Base-by-base conservation (phyloP, 2,329 filamentous ascomycete genomes). In the Fusarium hainanense region DNA sequence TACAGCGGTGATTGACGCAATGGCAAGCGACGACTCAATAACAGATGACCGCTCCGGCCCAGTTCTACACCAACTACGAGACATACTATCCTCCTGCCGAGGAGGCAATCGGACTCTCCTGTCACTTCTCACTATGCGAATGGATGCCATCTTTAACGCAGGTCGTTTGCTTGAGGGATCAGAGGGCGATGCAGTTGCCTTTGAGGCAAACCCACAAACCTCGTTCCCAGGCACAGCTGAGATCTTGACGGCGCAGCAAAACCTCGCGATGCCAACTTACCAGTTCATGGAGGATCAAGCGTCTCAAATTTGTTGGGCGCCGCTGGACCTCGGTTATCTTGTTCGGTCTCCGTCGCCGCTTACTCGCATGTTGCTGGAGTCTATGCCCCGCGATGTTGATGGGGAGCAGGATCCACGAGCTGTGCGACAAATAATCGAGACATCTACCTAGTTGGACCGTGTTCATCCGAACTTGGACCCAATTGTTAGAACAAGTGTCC, bases 91-190 rank as follows among this genome's bases (percentile, higher is more conserved):
- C 1, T 81, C 79, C 3, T 83, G 79, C 0, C 77, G 82, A 14
- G 82, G 82, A 8, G 82, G 82, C 7, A 84, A 84, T 49, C 76
- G 78, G 44, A 77, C 77, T 8, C 71, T 84, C 0, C 69, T 83
- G 5, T 76, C 76, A 3, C 72, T 82, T 18, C 73, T 83, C 4
- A 76, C 76, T 11, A 54, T 72, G 30, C 71, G 72, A 48, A 75
- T 79, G 66, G 74, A 74, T 2, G 71, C 71, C 20, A 66, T 70
- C 8, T 69, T 69, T 18, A 74, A 65, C 13, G 66, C 73, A 0
- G 61, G 61, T 25, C 61, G 68, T 20, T 23, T 74, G n/a, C 44
- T 59, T 2, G 61, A 66, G 8, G 27, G 58, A 8, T 14, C 50
- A 25, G 59, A 63, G 18, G 61, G 68, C 7, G 56, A 50, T 4